Conservation (phyloP, 169 alveolate genomes). For the Cryptosporidium felis region DNA sequence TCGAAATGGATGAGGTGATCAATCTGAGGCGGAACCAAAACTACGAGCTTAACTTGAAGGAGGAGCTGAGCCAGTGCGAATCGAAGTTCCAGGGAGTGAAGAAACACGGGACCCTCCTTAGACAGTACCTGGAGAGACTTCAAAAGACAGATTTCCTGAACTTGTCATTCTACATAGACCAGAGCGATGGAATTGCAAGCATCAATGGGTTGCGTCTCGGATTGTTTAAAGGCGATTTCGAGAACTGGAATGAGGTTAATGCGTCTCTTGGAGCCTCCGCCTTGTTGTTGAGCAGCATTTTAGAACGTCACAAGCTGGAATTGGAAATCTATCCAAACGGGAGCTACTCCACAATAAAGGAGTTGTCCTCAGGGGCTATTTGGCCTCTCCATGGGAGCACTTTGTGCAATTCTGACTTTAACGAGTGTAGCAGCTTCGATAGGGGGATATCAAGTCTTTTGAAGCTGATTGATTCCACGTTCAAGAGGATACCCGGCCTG, state of each 20-base stretch:
- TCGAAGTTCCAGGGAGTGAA: conserved; percentile 4
- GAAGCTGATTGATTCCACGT: background rate
- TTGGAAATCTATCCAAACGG: conserved; percentile 12
- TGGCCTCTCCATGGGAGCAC: conserved; percentile 40
- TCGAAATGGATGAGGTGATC: conserved; percentile 10
- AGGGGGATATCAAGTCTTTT: background rate
- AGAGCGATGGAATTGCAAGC: background rate
- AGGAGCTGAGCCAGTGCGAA: background rate
- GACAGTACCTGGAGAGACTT: background rate
- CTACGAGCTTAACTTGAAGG: background rate
- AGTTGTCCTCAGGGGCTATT: background rate
- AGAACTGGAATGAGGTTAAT: conserved; percentile 54
- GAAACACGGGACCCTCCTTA: background rate
- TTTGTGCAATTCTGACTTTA: conserved; percentile 32
- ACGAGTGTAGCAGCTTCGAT: conserved; percentile 34
- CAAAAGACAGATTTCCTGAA: conserved; percentile 14
- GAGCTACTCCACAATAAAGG: conserved; percentile 43
- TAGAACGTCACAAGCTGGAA: conserved; percentile 1
- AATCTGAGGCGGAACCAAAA: conserved; percentile 6
- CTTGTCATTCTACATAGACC: conserved; percentile 16
- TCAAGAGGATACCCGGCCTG: background rate
- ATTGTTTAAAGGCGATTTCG: conserved; percentile 1
- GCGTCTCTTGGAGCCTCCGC: conserved; percentile 19
- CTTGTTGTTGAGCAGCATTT: background rate
- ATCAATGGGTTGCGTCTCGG: conserved; percentile 14